phyloP scores from a whole-genome alignment of 1,139 yeast species.

The Suhomyces taliae region DNA sequence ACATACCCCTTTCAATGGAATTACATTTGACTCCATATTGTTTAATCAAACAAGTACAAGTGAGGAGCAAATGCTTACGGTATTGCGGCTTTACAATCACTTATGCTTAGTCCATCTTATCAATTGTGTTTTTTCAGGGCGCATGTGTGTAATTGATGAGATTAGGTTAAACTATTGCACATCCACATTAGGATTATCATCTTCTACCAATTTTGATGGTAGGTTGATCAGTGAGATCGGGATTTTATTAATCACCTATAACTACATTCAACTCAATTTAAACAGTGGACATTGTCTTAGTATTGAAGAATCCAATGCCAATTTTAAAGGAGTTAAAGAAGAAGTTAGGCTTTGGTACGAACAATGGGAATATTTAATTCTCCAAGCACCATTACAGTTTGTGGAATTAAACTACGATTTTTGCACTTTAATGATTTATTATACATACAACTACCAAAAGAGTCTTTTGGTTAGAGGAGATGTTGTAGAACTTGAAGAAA shows the following conservation, averaged over 20 bases:
- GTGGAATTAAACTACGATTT: slow-evolving; percentile 74
- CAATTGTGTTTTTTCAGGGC: slow-evolving; percentile 67
- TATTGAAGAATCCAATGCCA: slow-evolving; percentile 22
- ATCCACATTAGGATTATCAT: slow-evolving; percentile 57
- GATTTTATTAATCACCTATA: slow-evolving; percentile 60
- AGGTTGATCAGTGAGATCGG: slow-evolving; percentile 81
- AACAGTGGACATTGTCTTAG: slow-evolving; percentile 19
- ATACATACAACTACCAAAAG: slow-evolving; percentile 32
- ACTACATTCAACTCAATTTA: slow-evolving; percentile 50
- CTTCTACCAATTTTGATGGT: slow-evolving; percentile 79
- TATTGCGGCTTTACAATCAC: slow-evolving; percentile 70
- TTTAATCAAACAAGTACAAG: slow-evolving; percentile 35
- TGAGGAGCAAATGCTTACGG: slow-evolving; percentile 52
- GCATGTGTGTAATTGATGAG: slow-evolving; percentile 74
- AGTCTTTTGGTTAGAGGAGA: slow-evolving; percentile 3
- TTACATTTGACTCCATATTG: slow-evolving; percentile 23
- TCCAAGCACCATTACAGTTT: slow-evolving; percentile 75
- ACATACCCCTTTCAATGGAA: not conserved
- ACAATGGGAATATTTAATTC: slow-evolving; percentile 71
- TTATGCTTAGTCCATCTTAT: slow-evolving; percentile 68
- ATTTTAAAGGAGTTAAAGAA: slow-evolving; percentile 26
- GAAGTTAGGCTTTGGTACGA: slow-evolving; percentile 61
- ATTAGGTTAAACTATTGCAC: slow-evolving; percentile 62
- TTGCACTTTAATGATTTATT: slow-evolving; percentile 53
- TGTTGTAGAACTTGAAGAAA: slow-evolving; percentile 3